Evolutionary conservation across 2,329 filamentous ascomycete species (phyloP), one percentile per base, ranked within the genome.

Genomic region (Epichloe scottii): DNA sequence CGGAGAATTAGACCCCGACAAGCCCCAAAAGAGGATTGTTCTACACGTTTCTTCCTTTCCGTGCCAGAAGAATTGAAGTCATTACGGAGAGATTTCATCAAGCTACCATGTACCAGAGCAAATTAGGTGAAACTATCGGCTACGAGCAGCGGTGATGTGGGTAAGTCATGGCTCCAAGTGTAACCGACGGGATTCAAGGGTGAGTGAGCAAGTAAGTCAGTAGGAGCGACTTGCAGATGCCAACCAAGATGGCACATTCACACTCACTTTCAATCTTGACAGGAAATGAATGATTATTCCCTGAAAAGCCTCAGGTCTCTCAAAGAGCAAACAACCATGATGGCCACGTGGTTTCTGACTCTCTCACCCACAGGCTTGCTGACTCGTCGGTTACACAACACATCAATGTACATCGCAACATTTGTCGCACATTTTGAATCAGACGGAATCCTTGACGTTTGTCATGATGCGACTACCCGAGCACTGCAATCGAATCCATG

Each of bases 381-480:
- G 48, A 37, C 48, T 49, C 40, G 33, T 49, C 42, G 21, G 48
- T 50, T 40, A 45, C 42, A 50, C 48, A 46, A 46, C 21, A 46
- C 48, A 40, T 44, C 42, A 50, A 45, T 39, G 41, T 45, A 21
- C 21, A 30, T 37, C 21, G 48, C 41, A 50, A 17, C 40, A 40
- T 23, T 33, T 33, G 41, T 50, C 34, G 17, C 8, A 50, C 48
- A 50, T 39, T 33, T 37, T 21, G 49, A 37, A 44, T 23, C 11
- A 35, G 37, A 47, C 44, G 38, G 30, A 39, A 39, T 47, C 49
- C 43, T 47, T 39, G 44, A 23, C 50, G 50, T 48, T 52, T 52
- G 46, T 49, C 46, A 52, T 26, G n/a, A 52, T 42, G 51, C 41
- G 42, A 37, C 46, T 52, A 52, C 46, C 51, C 51, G 51, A 14